Evolutionary conservation across 805 yeast species (phyloP), one percentile per base, ranked within the genome.

Genomic region (Vanderwaltozyma yarrowii): DNA sequence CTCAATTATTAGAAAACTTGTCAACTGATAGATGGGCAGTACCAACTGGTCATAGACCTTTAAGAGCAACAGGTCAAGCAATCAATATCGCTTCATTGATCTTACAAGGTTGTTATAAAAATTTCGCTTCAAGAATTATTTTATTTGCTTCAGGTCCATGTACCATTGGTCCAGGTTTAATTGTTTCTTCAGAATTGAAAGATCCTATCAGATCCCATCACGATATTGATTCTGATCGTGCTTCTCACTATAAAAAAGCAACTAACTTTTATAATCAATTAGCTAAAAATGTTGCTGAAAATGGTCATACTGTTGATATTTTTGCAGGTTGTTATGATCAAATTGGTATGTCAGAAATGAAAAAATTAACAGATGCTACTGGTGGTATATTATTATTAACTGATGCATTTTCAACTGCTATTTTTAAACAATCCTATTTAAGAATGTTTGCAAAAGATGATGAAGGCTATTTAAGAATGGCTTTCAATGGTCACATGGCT

Each of bases 121-220:
- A 84, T 40, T 76, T 78, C 49, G 95, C 96, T 36, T 87, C 94
- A 13, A 78, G 96, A 59, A 71, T 92, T 50, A 78, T 86, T 69
- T 69, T 92, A 42, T 92, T 92, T 55, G 78, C 95, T 30, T 94
- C 89, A 38, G 99, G 98, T 45, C 94, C 96, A 35, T 80, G 96
- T 59, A 92, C 98, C 33, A 78, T 82, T 56, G 82, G 81, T 33
- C 97, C 99, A 11, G 99, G 99, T 51, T 67, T 84, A 58, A 86
- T 92, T 48, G 99, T 92, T 21, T 85, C 89, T 32, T 77, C 80
- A 18, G 92, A 87, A 60, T 72, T 92, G 59, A 83, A 84, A 58
- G 98, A 92, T 63, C 96, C 98, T 35, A 82, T 92, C 51, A 78
- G 99, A 69, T 92, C 98, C 8, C 99, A 92, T 64, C 85, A 83